Base-by-base conservation (phyloP, 495 filamentous ascomycete genomes). In the Jackrogersella minutella region DNA sequence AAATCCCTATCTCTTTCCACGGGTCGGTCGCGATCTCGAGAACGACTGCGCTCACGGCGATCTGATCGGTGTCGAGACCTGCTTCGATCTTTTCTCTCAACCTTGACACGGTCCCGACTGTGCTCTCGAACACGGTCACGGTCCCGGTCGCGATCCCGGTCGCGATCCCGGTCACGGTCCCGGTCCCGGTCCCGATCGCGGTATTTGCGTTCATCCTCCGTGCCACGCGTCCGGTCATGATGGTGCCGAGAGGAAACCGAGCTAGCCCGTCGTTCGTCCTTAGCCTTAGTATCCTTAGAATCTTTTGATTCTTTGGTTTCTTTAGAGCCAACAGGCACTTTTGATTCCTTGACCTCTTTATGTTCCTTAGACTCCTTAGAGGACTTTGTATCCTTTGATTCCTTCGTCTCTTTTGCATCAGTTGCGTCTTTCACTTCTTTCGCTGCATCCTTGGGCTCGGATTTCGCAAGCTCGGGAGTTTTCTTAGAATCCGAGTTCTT, bases 401-500 rank as follows among this genome's bases (percentile, higher is more conserved):
- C 57, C 51, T 58, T 59, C 10, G 34, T 3, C 60, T 70, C 49
- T 52, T 66, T 70, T 5, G 41, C 30, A 36, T 51, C 70, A 51
- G 58, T 78, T 56, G 39, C 17, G 22, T 59, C 70, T 31, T 60
- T 41, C 0, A 39, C 34, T 19, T 66, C 67, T 24, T 64, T 73
- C 22, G 58, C 49, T 2, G 64, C 46, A 39, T 73, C 70, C 31
- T 73, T 78, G 22, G 72, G 51, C n/a, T 68, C 68, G 14, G 56
- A 10, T 36, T 79, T 78, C 19, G 58, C 60, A n/a, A 64, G 51
- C 50, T 73, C 71, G 2, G 50, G 53, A 1, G 53, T 51, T 39
- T 78, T 81, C 60, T 77, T 81, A 13, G 49, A 31, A 44, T 81
- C 80, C 0, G 73, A 31, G 17, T 72, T 67, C 63, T 79, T 81